phyloP scores from a whole-genome alignment of 2,329 filamentous ascomycete genomes.

The Penicillium sp. region DNA sequence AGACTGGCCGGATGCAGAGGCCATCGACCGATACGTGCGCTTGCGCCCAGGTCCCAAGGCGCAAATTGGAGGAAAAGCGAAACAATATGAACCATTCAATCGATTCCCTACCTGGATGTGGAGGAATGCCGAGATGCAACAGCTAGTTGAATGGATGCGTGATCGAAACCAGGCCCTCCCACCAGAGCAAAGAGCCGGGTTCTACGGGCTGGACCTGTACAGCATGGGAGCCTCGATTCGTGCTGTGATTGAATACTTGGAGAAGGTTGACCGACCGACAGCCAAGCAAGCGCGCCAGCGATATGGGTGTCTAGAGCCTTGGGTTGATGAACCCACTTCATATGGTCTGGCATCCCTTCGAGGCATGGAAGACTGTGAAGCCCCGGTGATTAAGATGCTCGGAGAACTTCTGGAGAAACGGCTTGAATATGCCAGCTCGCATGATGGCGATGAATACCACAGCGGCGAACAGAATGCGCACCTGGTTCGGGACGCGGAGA shows the following conservation, averaged over 20 bases:
- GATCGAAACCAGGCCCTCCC: constrained; percentile 34
- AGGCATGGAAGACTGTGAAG: constrained; percentile 42
- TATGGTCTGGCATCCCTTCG: constrained; percentile 41
- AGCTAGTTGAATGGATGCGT: constrained; percentile 47
- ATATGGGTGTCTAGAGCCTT: constrained; percentile 43
- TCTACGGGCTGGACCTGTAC: constrained; percentile 48
- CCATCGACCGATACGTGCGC: constrained; percentile 45
- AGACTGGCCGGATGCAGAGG: constrained; percentile 49
- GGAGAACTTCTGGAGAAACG: constrained; percentile 37
- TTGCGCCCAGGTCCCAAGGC: constrained; percentile 35
- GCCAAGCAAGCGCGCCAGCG: constrained; percentile 38
- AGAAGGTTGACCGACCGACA: constrained; percentile 38
- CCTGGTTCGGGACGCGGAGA: constrained; percentile 43
- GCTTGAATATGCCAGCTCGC: constrained; percentile 32
- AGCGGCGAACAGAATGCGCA: constrained; percentile 46
- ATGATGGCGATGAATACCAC: constrained; percentile 43
- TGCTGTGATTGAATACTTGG: constrained; percentile 44
- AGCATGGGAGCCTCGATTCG: constrained; percentile 42
- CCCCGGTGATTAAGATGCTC: constrained; percentile 40
- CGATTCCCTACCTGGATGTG: constrained; percentile 52
- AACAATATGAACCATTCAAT: constrained; percentile 37
- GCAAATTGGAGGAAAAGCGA: constrained; percentile 21
- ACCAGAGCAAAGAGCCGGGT: constrained; percentile 29
- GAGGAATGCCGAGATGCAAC: constrained; percentile 46
- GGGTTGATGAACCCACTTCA: constrained; percentile 43